A percentile compares a stretch with the other conserved stretches of the same genome.
These are phyloP conservation scores for Phytophthora idaei DNA, from an alignment of 352 stramenopile genomes.

Conservation along the genomic window DNA sequence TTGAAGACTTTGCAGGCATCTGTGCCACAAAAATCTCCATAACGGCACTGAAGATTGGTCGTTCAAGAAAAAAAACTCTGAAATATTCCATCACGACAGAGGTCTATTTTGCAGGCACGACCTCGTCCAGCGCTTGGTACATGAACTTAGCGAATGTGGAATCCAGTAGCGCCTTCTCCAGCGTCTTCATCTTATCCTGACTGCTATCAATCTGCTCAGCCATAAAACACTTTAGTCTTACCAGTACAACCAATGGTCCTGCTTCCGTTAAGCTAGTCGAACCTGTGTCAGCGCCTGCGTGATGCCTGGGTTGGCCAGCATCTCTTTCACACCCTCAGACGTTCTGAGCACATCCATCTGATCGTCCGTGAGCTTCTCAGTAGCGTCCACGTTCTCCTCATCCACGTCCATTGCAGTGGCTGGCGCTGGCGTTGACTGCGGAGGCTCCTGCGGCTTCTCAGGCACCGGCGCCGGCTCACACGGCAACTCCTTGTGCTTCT, in stretches of 20 bases:
- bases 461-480: constrained; percentile 37
- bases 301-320: constrained; percentile 59
- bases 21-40: too few species aligned
- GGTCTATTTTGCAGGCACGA: constrained; percentile 39
- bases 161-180: constrained; percentile 81
- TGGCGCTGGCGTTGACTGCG: constrained; percentile 7
- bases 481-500: constrained; percentile 75
- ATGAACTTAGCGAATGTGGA: constrained; percentile 79
- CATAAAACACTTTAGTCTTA: constrained; percentile 7
- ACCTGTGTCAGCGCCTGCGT: constrained; percentile 61
- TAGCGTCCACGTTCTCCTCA: constrained; percentile 38
- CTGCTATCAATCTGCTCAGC: constrained; percentile 64
- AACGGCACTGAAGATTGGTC: too few species aligned
- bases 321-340: constrained; percentile 43
- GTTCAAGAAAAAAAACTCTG: neutral
- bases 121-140: constrained; percentile 72
- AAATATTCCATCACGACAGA: too few species aligned
- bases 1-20: too few species aligned
- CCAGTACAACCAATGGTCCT: neutral
- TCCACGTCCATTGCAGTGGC: constrained; percentile 32
- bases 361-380: constrained; percentile 53
- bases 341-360: constrained; percentile 51
- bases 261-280: neutral
- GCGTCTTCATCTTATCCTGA: constrained; percentile 66
- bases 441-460: constrained; percentile 19